Evolutionary conservation across 2,329 filamentous ascomycete species (phyloP).

Genomic region (Apiospora rasikravindrae): DNA sequence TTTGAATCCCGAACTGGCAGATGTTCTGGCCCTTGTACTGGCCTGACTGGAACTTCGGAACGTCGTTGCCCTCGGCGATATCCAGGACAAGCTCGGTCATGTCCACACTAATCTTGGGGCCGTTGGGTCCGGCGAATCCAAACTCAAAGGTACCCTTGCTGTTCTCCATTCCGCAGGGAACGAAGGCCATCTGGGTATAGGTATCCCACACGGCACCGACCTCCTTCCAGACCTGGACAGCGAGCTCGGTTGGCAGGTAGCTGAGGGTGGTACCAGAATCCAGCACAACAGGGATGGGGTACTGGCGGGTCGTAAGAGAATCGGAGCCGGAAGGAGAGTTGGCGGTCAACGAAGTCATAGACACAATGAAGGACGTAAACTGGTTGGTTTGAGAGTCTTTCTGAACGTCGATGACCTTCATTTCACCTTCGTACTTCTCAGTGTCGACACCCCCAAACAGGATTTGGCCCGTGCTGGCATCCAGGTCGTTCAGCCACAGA

Average conservation of each 20-base stretch:
- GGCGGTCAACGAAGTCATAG: slow-evolving; percentile 53
- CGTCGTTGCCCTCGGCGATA: slow-evolving; percentile 28
- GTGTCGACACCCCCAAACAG: slow-evolving; percentile 84
- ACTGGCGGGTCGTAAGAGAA: slow-evolving; percentile 45
- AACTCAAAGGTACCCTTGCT: slow-evolving; percentile 59
- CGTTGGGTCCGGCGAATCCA: slow-evolving; percentile 54
- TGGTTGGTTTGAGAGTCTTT: slow-evolving; percentile 42
- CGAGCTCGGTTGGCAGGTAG: slow-evolving; percentile 69
- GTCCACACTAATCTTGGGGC: slow-evolving; percentile 55
- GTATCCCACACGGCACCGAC: slow-evolving; percentile 55
- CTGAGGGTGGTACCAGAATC: slow-evolving; percentile 78
- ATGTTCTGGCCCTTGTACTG: slow-evolving; percentile 49
- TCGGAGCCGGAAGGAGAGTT: slow-evolving; percentile 56
- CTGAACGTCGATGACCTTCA: slow-evolving; percentile 66
- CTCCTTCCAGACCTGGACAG: slow-evolving; percentile 57
- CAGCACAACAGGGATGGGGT: slow-evolving; percentile 66
- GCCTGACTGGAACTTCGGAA: slow-evolving; percentile 44
- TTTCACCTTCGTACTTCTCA: slow-evolving; percentile 69
- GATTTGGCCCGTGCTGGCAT: slow-evolving; percentile 69
- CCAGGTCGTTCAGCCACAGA: slow-evolving; percentile 67
- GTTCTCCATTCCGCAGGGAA: slow-evolving; percentile 55
- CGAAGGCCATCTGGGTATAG: slow-evolving; percentile 45
- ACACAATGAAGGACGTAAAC: slow-evolving; percentile 54
- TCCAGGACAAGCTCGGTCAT: slow-evolving; percentile 64
- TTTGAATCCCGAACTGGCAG: slow-evolving; percentile 64